phyloP scores from a whole-genome alignment of 805 yeast genomes.

The Kodamaea hsintzibuensis region DNA sequence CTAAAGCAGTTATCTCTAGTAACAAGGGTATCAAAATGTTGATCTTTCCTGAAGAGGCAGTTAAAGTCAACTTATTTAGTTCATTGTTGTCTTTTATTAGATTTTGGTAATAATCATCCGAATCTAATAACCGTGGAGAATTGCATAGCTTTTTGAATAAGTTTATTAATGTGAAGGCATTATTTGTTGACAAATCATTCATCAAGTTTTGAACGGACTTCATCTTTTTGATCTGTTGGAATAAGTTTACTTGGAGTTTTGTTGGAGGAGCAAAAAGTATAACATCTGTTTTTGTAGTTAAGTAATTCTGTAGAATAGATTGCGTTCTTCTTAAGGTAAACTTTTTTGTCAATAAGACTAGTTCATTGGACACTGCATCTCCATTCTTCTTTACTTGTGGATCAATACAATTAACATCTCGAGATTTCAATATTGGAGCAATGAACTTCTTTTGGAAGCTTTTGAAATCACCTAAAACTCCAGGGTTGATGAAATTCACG shows the following conservation, averaged over 20 bases:
- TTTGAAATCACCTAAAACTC: constrained; percentile 64
- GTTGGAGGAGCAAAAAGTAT: constrained; percentile 81
- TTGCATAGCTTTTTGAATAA: constrained; percentile 80
- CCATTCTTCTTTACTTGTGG: constrained; percentile 55
- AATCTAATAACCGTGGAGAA: constrained; percentile 63
- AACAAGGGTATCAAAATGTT: constrained; percentile 58
- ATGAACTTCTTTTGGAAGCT: constrained; percentile 62
- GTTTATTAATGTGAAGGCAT: constrained; percentile 66
- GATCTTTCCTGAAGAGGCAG: constrained; percentile 57
- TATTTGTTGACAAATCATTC: constrained; percentile 33
- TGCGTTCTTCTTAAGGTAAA: constrained; percentile 77
- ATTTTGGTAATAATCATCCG: constrained; percentile 46
- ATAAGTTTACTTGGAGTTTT: constrained; percentile 53
- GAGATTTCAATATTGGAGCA: constrained; percentile 67
- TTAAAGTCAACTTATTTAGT: constrained; percentile 13
- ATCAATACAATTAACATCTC: constrained; percentile 61
- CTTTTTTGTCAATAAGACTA: constrained; percentile 60
- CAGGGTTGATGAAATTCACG: constrained; percentile 83
- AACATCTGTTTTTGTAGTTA: constrained; percentile 75
- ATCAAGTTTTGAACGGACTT: constrained; percentile 33
- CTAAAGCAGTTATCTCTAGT: constrained; percentile 40
- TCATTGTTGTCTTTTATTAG: constrained; percentile 10
- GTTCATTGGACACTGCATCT: constrained; percentile 57
- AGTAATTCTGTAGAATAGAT: constrained; percentile 51
- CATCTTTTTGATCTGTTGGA: constrained; percentile 49